Evolutionary conservation across 2,329 filamentous ascomycete species (phyloP), one percentile per base, ranked within the genome.

Genomic region (Xylaria sp.): DNA sequence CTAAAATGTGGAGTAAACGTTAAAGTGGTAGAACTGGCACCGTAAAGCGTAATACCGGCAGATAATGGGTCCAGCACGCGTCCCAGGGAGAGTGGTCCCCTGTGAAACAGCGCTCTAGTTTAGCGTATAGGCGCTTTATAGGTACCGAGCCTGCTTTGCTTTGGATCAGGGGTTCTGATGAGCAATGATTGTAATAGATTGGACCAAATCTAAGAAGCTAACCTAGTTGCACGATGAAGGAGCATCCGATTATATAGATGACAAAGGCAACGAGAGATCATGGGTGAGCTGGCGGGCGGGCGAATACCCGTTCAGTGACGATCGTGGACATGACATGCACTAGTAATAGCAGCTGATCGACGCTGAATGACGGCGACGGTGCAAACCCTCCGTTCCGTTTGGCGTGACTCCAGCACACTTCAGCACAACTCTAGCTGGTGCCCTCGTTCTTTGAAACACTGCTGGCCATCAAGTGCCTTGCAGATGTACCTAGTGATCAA

Each of bases 341-440:
- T 56, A 58, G 33, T 26, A 61, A 36, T n/a, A 63, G 38, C 66
- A 70, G 66, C 58, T 70, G 68, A 70, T 66, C 56, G 31, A 31
- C 62, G 49, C 31, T 51, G 46, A 40, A 59, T 65, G 58, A 60
- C 48, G 56, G 58, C 42, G 15, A 54, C 48, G 49, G 61, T 59
- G 49, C 46, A 68, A 51, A 28, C 13, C 11, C 46, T 65, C 53
- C 23, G 44, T 67, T 57, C 20, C 5, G 15, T 59, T 49, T 62
- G 54, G 59, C 49, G 67, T 66, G 59, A 57, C 64, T 38, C 49
- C 15, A 40, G 23, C 59, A 48, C 44, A 17, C 23, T 23, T 51
- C 38, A 40, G 38, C 38, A 13, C 38, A 40, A 28, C 15, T 40
- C 26, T 6, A 51, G 26, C 51, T 11, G 20, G 31, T 60, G 31